phyloP scores from a whole-genome alignment of 2,329 filamentous ascomycete genomes.

The Tothia fuscella region DNA sequence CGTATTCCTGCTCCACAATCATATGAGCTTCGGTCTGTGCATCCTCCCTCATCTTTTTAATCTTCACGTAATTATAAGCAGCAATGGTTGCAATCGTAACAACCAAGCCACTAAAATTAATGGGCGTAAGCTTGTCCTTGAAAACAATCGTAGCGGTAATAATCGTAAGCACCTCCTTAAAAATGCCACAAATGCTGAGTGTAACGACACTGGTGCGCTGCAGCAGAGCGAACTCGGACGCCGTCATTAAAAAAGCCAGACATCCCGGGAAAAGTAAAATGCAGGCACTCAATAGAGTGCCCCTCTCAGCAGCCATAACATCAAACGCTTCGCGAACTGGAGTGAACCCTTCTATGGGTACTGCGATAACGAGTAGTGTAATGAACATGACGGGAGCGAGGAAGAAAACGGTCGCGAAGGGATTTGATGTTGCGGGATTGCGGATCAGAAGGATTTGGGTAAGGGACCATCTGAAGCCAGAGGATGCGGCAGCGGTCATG shows the following conservation, averaged over 20 bases:
- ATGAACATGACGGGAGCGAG: constrained; percentile 95
- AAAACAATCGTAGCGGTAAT: constrained; percentile 78
- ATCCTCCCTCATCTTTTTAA: constrained; percentile 73
- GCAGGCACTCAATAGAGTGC: constrained; percentile 50
- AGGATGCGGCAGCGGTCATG: constrained; percentile 88
- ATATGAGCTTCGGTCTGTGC: constrained; percentile 42
- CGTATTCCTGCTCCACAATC: constrained; percentile 21
- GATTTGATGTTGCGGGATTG: constrained; percentile 90
- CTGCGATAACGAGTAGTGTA: constrained; percentile 64
- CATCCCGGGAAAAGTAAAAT: constrained; percentile 81
- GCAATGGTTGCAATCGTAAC: constrained; percentile 79
- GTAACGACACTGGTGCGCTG: constrained; percentile 94
- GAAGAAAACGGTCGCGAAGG: constrained; percentile 94
- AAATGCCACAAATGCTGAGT: constrained; percentile 90
- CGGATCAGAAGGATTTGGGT: constrained; percentile 91
- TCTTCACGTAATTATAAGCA: constrained; percentile 91
- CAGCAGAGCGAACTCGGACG: constrained; percentile 87
- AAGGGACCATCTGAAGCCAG: constrained; percentile 95
- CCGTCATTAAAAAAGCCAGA: constrained; percentile 93
- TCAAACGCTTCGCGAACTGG: constrained; percentile 55
- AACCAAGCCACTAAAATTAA: constrained; percentile 81
- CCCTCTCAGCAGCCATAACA: constrained; percentile 54
- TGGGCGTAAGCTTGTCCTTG: constrained; percentile 70
- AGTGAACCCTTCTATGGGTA: constrained; percentile 71
- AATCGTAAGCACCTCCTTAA: constrained; percentile 97